Evolutionary conservation across 768 basidiomycete species (phyloP).

Genomic region (Tulasnella sp.): DNA sequence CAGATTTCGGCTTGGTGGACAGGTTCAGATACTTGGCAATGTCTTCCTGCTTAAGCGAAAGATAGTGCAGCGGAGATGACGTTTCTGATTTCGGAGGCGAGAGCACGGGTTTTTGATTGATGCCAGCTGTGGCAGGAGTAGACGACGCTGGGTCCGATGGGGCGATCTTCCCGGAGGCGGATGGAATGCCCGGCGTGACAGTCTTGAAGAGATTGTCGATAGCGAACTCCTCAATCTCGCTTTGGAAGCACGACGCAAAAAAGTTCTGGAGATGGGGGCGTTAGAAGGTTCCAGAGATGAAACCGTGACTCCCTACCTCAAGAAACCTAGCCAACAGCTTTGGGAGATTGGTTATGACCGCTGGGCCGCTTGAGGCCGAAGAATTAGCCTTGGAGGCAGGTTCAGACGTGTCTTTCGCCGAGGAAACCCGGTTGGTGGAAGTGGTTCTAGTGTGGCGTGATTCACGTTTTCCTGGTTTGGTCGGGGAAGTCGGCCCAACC

Average conservation of each 20-base stretch:
- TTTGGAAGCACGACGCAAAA: not conserved
- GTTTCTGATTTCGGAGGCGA: not conserved
- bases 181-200: not conserved
- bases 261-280: not conserved
- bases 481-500: not conserved
- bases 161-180: not conserved
- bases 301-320: not conserved
- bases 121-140: not conserved
- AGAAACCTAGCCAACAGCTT: not conserved
- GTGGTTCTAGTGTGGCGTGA: not conserved
- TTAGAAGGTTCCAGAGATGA: not conserved
- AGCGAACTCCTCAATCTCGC: not conserved
- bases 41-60: not conserved
- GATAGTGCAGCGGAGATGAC: not conserved
- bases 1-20: constrained; percentile 41
- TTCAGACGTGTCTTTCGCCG: too few species aligned
- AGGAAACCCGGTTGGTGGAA: not conserved
- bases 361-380: too few species aligned
- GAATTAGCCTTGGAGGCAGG: too few species aligned
- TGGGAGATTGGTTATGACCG: not conserved
- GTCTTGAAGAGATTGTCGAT: not conserved
- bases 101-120: too few species aligned
- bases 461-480: not conserved
- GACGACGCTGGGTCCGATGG: not conserved
- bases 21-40: not conserved